Conservation (phyloP, 73 alveolate genomes). For the Tetrahymena elliotti region DNA sequence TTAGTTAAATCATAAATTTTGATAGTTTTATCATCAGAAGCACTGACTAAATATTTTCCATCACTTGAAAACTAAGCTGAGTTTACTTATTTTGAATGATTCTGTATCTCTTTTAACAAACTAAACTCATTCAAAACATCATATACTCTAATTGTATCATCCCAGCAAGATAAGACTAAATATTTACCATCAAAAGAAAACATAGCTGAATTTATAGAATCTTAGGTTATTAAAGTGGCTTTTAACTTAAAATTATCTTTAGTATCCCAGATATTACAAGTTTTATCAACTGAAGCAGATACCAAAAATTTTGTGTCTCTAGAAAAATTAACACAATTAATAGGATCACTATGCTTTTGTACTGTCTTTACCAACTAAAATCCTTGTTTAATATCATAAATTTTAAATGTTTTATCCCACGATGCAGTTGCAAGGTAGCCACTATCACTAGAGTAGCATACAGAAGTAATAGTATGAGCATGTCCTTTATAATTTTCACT, state of each 20-base stretch:
- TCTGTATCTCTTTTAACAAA: not conserved
- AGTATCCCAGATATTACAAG: not conserved
- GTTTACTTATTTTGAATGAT: not conserved
- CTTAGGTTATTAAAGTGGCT: not conserved
- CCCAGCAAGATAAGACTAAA: not conserved
- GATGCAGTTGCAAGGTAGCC: not conserved
- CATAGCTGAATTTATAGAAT: not conserved
- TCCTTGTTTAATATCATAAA: not conserved
- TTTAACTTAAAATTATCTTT: not conserved
- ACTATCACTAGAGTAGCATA: not conserved
- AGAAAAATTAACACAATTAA: not conserved
- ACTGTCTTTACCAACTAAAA: not conserved
- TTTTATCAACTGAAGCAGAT: not conserved
- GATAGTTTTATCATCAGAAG: not conserved
- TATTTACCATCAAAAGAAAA: not conserved
- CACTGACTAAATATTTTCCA: not conserved
- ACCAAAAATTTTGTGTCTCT: not conserved
- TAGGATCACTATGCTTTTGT: not conserved
- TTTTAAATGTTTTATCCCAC: not conserved
- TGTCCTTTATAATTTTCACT: not conserved
- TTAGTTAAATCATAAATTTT: not conserved
- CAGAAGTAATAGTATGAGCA: not conserved
- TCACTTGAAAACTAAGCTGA: not conserved
- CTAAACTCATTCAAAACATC: not conserved
- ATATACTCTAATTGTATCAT: not conserved